Conservation (phyloP, 306 rosid genomes). For the Cucumis melo region DNA sequence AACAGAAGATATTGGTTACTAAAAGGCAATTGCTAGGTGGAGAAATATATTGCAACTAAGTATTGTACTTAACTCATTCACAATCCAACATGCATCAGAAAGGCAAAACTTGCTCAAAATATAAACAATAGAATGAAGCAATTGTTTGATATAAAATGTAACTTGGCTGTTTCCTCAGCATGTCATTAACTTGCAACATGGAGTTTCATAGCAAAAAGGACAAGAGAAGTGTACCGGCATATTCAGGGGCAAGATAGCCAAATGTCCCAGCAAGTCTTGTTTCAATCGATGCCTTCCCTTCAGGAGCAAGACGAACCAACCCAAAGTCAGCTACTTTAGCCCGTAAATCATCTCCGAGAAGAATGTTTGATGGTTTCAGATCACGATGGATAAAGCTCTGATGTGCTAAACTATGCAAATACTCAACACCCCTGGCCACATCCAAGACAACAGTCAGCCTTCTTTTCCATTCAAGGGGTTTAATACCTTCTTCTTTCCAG, state of each 20-base stretch:
- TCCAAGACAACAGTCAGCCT: conserved; percentile 74
- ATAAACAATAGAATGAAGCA: neutral
- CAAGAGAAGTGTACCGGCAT: conserved; percentile 42
- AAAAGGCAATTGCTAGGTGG: neutral
- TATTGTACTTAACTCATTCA: neutral
- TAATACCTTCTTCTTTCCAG: conserved; percentile 40
- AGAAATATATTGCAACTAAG: neutral
- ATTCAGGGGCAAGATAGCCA: conserved; percentile 92
- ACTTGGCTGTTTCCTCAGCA: neutral
- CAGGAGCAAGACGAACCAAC: conserved; percentile 86
- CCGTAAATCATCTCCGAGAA: conserved; percentile 74
- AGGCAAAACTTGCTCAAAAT: neutral
- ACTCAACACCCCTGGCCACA: conserved; percentile 89
- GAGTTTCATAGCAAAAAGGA: neutral
- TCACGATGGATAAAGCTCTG: conserved; percentile 84
- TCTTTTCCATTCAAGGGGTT: conserved; percentile 72
- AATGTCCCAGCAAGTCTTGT: conserved; percentile 87
- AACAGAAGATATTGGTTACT: neutral
- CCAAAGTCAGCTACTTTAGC: conserved; percentile 97
- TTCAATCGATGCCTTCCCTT: conserved; percentile 69
- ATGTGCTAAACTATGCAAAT: conserved; percentile 66
- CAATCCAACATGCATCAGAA: neutral
- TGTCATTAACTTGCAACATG: neutral
- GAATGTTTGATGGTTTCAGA: conserved; percentile 89
- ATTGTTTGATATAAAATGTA: neutral